A percentile compares a stretch with the other conserved stretches of the same genome.
Conservation (phyloP, 164 flowering plant genomes). For the Nymphaea colorata region DNA sequence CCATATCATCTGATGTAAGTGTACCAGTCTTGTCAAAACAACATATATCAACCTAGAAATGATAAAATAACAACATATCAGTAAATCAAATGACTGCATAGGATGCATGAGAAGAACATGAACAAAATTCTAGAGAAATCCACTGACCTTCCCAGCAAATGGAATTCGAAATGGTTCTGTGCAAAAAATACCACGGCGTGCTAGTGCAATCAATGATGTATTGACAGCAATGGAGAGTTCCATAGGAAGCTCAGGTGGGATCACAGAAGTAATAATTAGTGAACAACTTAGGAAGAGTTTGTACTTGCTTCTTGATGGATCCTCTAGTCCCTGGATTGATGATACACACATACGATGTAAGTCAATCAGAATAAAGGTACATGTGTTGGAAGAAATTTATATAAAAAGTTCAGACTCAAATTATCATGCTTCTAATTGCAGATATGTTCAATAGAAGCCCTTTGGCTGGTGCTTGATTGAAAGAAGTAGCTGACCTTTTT, state of each 20-base stretch:
- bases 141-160: conserved; percentile 90
- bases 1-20: conserved; percentile 99
- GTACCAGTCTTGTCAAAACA: conserved; percentile 99
- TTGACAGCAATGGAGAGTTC: conserved; percentile 98
- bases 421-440: too few species aligned
- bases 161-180: conserved; percentile 99
- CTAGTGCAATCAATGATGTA: conserved; percentile 90
- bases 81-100: too few species aligned
- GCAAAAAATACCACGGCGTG: conserved; percentile 93
- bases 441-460: too few species aligned
- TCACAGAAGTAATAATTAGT: conserved; percentile 90
- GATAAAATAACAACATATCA: too few species aligned
- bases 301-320: conserved; percentile 95
- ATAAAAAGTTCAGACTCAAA: too few species aligned
- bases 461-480: too few species aligned
- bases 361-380: not conserved
- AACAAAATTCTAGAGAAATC: too few species aligned
- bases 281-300: conserved; percentile 94
- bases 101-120: too few species aligned
- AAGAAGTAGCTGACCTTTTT: conserved; percentile 44
- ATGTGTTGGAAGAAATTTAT: conserved; percentile 1
- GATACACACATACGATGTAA: not conserved
- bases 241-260: conserved; percentile 99
- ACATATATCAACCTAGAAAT: conserved; percentile 87
- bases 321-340: conserved; percentile 78